A percentile compares a stretch with the other conserved stretches of the same genome.
phyloP scores from a whole-genome alignment of 257 asterid genomes.

The Primulina huaijiensis region DNA sequence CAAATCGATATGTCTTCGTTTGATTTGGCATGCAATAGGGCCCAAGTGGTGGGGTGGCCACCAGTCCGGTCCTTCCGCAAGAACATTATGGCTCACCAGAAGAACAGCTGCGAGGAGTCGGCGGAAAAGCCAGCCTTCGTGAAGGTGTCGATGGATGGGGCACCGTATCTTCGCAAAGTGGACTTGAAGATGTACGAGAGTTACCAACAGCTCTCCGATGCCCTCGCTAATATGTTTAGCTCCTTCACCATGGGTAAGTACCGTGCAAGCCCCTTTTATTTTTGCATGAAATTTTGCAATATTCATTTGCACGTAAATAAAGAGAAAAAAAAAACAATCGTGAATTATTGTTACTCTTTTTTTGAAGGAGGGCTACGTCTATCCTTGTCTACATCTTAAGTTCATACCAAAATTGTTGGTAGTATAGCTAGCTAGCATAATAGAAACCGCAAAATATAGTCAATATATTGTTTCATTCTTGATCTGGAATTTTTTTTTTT shows the following conservation, averaged over 20 bases:
- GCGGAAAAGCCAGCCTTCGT: constrained; percentile 36
- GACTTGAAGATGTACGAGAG: constrained; percentile 35
- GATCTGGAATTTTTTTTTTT: too few species aligned
- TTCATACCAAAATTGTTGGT: too few species aligned
- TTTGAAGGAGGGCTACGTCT: not conserved
- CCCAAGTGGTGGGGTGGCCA: constrained; percentile 53
- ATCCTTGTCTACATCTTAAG: too few species aligned
- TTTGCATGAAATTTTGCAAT: not conserved
- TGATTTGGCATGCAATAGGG: constrained; percentile 25
- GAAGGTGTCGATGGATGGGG: constrained; percentile 52
- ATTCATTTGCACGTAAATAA: not conserved
- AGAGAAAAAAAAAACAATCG: not conserved
- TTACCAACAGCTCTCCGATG: constrained; percentile 40
- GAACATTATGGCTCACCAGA: constrained; percentile 32
- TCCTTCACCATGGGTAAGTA: constrained; percentile 39
- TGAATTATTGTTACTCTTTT: not conserved
- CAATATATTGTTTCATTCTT: too few species aligned
- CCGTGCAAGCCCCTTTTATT: too few species aligned
- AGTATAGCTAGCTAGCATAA: too few species aligned
- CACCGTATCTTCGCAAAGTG: constrained; percentile 44
- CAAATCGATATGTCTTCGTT: not conserved
- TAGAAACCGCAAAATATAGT: too few species aligned
- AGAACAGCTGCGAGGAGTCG: constrained; percentile 26
- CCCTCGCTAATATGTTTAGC: constrained; percentile 43
- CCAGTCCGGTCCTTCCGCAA: constrained; percentile 43